Conservation (phyloP, 2,329 filamentous ascomycete species). For the Verticillium dahliae region DNA sequence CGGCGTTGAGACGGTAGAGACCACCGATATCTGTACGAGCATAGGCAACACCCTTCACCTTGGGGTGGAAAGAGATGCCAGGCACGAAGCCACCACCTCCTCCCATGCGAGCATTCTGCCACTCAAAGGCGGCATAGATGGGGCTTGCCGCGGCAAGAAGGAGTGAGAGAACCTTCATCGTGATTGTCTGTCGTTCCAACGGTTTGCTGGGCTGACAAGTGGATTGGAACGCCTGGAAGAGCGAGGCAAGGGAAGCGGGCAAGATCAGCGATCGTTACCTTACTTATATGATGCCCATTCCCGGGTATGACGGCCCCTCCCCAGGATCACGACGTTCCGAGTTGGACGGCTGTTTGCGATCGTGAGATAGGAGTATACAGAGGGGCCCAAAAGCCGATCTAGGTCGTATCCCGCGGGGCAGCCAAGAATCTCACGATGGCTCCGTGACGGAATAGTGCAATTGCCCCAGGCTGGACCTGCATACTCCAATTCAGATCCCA, state of each 20-base stretch:
- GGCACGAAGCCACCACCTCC: conserved; percentile 52
- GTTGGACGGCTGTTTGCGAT: not conserved
- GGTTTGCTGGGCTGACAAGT: not conserved
- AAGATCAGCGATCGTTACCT: not conserved
- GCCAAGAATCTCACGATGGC: not conserved
- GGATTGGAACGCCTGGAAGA: not conserved
- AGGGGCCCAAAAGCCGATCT: not conserved
- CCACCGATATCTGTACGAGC: conserved; percentile 53
- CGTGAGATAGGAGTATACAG: not conserved
- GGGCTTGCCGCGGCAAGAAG: conserved; percentile 14
- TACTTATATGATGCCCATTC: not conserved
- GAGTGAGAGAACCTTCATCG: conserved; percentile 8
- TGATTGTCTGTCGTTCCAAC: not conserved
- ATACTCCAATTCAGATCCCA: not conserved
- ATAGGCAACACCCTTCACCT: conserved; percentile 42
- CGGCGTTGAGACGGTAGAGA: conserved; percentile 45
- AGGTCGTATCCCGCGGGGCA: not conserved
- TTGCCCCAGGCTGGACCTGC: not conserved
- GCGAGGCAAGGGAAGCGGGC: not conserved
- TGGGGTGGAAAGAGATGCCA: conserved; percentile 51
- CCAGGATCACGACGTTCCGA: not conserved
- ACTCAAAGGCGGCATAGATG: conserved; percentile 27
- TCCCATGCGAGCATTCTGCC: conserved; percentile 45
- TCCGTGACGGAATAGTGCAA: not conserved
- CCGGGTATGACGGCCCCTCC: not conserved